Evolutionary conservation across 345 rosid species (phyloP), one percentile per base, ranked within the genome.

Genomic region (Hevea brasiliensis): DNA sequence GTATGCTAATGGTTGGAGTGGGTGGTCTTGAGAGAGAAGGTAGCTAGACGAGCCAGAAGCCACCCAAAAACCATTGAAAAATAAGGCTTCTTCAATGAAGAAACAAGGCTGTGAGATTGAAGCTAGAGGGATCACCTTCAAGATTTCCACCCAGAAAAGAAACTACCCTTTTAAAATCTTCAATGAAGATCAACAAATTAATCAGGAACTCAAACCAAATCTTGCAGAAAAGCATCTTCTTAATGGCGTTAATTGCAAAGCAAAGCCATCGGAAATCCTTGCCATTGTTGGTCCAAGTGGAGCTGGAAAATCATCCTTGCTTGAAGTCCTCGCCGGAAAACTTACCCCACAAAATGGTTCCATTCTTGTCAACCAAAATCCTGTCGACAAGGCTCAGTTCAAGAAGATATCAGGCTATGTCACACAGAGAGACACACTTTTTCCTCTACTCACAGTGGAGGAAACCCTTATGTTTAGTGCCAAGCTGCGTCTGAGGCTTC

Each of bases 221-320:
- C 70, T 74, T 48, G 75, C 83, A 68, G 69, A 67, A 60, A 84
- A 81, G 77, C 84, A 85, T 47, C 92, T 95, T 40, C 85, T 95
- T 6, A 90, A 86, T 70, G 86, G 83, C 27, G 94, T 95, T n/a
- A 84, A 64, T 50, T 92, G 94, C 86, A 85, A 81, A 54, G 99
- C 99, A 12, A 95, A 82, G 68, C 97, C 98, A 0, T 89, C 98
- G 98, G 97, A 93, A 81, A 85, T 95, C 78, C 89, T 92, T 0
- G 98, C 98, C 55, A 89, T 95, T 61, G 94, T 90, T 26, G 99
- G 99, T 32, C 99, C 99, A 20, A 93, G 97, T 56, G 99, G 99
- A 15, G 98, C 98, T 14, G 98, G 98, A 45, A 96, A 93, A 76
- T 89, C 99, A 27, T 86, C 98, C 41, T 72, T 96, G 37, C 96